Percentiles rank a stretch among this genome's conserved stretches.
Conservation (phyloP, 805 yeast species). For the Hanseniaspora guilliermondii region DNA sequence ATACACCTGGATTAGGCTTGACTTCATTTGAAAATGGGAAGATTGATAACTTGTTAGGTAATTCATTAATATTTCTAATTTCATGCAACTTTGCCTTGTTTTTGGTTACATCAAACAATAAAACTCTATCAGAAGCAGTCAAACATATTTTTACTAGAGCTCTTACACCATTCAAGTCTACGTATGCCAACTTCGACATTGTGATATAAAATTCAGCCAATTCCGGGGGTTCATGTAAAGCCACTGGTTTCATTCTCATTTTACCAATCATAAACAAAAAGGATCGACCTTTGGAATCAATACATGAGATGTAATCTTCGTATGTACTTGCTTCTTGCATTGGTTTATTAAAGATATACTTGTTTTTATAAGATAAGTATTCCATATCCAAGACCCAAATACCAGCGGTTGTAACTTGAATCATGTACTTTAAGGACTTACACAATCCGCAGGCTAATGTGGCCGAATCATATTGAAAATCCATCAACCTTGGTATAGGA, state of each 20-base stretch:
- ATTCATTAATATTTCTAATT: slow-evolving; percentile 28
- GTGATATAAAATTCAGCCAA: slow-evolving; percentile 45
- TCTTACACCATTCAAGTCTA: slow-evolving; percentile 34
- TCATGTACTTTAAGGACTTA: slow-evolving; percentile 41
- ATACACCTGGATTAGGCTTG: slow-evolving; percentile 39
- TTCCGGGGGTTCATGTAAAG: slow-evolving; percentile 27
- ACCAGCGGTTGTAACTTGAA: slow-evolving; percentile 62
- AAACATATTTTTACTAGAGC: slow-evolving; percentile 29
- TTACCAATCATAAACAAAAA: slow-evolving; percentile 40
- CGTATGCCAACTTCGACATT: slow-evolving; percentile 51
- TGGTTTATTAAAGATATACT: slow-evolving; percentile 38
- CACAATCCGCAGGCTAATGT: slow-evolving; percentile 60
- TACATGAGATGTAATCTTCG: slow-evolving; percentile 52
- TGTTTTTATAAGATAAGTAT: slow-evolving; percentile 41
- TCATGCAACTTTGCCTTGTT: slow-evolving; percentile 36
- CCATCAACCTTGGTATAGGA: slow-evolving; percentile 47
- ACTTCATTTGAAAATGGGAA: slow-evolving; percentile 27
- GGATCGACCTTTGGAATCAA: slow-evolving; percentile 60
- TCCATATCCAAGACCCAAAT: slow-evolving; percentile 47
- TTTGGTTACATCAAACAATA: slow-evolving; percentile 57
- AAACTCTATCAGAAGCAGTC: slow-evolving; percentile 64
- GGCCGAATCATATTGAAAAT: slow-evolving; percentile 43
- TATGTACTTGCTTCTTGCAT: slow-evolving; percentile 40
- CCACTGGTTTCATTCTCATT: slow-evolving; percentile 25
- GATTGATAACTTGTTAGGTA: slow-evolving; percentile 31